phyloP scores from a whole-genome alignment of 495 filamentous ascomycete genomes.

The Immersiella caudata region DNA sequence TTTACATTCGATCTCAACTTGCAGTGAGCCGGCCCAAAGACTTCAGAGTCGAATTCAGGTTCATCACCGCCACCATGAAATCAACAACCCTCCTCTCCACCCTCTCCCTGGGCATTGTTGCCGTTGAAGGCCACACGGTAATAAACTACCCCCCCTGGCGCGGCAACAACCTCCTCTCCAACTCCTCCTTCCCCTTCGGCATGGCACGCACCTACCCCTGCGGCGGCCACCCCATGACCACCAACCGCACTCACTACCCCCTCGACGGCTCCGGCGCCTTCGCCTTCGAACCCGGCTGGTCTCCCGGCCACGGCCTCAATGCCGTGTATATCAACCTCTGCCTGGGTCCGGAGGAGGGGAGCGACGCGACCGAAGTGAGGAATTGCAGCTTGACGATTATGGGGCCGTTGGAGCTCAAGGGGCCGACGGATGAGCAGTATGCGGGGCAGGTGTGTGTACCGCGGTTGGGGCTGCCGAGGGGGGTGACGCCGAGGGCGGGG shows the following conservation, averaged over 20 bases:
- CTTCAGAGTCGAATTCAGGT: background rate
- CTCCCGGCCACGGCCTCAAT: conserved; percentile 73
- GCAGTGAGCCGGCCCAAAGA: background rate
- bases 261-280: conserved; percentile 72
- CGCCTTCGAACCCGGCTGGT: conserved; percentile 86
- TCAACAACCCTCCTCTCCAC: background rate
- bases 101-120: background rate
- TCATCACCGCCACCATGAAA: background rate
- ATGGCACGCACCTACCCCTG: conserved; percentile 97
- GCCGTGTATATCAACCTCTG: conserved; percentile 85
- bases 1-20: background rate
- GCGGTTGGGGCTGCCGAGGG: conserved; percentile 75
- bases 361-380: conserved; percentile 21
- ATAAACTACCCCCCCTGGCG: conserved; percentile 87
- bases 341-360: conserved; percentile 59
- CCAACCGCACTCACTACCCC: conserved; percentile 88
- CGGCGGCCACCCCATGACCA: conserved; percentile 74
- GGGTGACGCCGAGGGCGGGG: conserved; percentile 68
- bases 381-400: conserved; percentile 72
- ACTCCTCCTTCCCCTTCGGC: conserved; percentile 80
- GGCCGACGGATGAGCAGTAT: conserved; percentile 75
- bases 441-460: conserved; percentile 81
- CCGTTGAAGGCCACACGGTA: conserved; percentile 67
- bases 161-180: conserved; percentile 83
- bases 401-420: conserved; percentile 72